Base-by-base conservation (phyloP, 176 grass and related monocot genomes). In the Eragrostis curvula region DNA sequence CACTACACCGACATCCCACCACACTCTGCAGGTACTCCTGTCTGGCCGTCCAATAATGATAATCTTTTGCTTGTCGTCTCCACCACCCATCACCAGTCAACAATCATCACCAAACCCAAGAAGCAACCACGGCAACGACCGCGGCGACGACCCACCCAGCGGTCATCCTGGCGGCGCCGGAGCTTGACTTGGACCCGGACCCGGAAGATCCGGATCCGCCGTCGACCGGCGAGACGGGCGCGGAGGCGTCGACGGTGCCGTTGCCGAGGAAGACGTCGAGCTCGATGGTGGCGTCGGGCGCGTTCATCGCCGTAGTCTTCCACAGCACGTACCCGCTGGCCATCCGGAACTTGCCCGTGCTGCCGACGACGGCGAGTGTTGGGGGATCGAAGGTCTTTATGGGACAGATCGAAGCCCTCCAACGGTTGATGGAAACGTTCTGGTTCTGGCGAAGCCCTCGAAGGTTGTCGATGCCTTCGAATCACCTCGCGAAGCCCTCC, bases 341-440 rank as follows among this genome's bases (percentile, higher is more conserved):
- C 63, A 82, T 74, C 70, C 86, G 43, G 83, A 89, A 92, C 23
- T 47, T 49, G 0, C 90, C 90, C 3, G 83, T 89, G 47, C 90
- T 87, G 13, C 90, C 90, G 20, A 89, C 87, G 13, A 92, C 70
- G 25, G 79, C 0, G n/a, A n/a, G n/a, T n/a, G n/a, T n/a, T n/a
- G n/a, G n/a, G n/a, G n/a, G n/a, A n/a, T n/a, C n/a, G n/a, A n/a
- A n/a, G n/a, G n/a, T n/a, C n/a, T n/a, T n/a, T n/a, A n/a, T n/a
- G n/a, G n/a, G n/a, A n/a, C n/a, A n/a, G n/a, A n/a, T n/a, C n/a
- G n/a, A n/a, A n/a, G n/a, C n/a, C n/a, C n/a, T n/a, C n/a, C n/a
- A n/a, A n/a, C n/a, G n/a, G n/a, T n/a, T n/a, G n/a, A n/a, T n/a
- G n/a, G n/a, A n/a, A n/a, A n/a, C n/a, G n/a, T n/a, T n/a, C n/a